These are phyloP conservation scores for Peniophora sp. DNA, from an alignment of 1,284 basidiomycete genomes.

Conservation along the genomic window DNA sequence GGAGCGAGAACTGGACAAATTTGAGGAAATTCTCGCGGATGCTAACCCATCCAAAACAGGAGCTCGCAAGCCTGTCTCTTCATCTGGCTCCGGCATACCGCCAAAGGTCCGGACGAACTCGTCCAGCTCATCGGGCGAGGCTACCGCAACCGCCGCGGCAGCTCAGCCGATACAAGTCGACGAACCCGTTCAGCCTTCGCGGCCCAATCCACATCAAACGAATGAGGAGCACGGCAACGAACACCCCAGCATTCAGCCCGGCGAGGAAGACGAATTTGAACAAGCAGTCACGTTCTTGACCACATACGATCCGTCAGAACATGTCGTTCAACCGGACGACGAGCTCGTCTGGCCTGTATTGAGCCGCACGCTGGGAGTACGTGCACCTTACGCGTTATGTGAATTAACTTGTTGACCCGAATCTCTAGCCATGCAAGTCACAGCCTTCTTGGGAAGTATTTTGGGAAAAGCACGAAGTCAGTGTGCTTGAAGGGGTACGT, in stretches of 20 bases:
- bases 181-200: no score
- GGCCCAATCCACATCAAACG: no score
- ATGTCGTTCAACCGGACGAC: conserved; percentile 28
- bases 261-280: conserved; percentile 30
- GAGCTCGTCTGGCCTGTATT: conserved; percentile 34
- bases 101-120: no score
- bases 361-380: not conserved
- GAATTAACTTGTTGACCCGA: not conserved
- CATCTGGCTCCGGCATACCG: not conserved
- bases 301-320: conserved; percentile 31
- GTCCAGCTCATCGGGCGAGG: no score
- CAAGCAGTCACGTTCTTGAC: conserved; percentile 45
- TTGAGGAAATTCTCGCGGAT: conserved; percentile 6
- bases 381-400: conserved; percentile 7
- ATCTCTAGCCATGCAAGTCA: not conserved
- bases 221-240: no score
- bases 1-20: conserved; percentile 2
- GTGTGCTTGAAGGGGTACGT: not conserved
- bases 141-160: no score
- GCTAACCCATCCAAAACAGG: no score
- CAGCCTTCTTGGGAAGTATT: not conserved
- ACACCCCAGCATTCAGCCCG: no score
- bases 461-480: not conserved
- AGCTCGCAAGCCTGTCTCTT: not conserved
- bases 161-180: no score